These are phyloP conservation scores for Diphasiastrum complanatum DNA, from an alignment of 83 land plant genomes.

Conservation along the genomic window DNA sequence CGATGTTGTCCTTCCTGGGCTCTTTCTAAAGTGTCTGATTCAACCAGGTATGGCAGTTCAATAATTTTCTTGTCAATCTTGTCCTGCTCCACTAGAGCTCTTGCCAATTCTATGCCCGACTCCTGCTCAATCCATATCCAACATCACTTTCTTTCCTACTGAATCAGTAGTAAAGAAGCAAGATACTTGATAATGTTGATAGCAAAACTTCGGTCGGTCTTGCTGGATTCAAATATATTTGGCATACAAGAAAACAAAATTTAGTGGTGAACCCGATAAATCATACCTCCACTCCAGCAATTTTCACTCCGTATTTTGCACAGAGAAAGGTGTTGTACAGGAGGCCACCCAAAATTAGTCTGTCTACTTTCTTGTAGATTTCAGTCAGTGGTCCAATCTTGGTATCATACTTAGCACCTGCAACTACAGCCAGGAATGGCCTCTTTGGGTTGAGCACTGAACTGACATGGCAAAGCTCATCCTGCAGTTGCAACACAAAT, in stretches of 20 bases:
- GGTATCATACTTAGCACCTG: conserved; percentile 46
- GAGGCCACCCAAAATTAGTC: conserved; percentile 34
- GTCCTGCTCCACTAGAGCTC: conserved; percentile 42
- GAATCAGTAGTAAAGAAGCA: too few species aligned
- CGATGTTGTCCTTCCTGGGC: conserved; percentile 38
- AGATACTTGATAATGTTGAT: neutral
- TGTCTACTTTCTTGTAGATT: conserved; percentile 41
- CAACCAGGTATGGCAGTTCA: conserved; percentile 38
- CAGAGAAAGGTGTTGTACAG: conserved; percentile 43
- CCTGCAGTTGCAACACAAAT: conserved; percentile 15
- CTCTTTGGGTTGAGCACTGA: conserved; percentile 26
- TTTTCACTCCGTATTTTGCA: conserved; percentile 40
- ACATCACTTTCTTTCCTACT: too few species aligned
- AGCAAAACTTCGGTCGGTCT: neutral
- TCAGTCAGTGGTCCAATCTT: conserved; percentile 41
- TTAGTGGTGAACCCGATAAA: too few species aligned
- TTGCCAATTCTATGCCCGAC: conserved; percentile 46
- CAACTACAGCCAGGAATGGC: conserved; percentile 43
- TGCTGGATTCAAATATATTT: neutral
- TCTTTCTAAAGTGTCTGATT: conserved; percentile 37
- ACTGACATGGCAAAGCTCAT: conserved; percentile 37
- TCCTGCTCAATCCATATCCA: conserved; percentile 29
- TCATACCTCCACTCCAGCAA: conserved; percentile 40
- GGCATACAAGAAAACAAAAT: too few species aligned
- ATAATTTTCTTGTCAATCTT: conserved; percentile 38